These are phyloP conservation scores for Spathaspora boniae DNA, from an alignment of 805 yeast species.

Conservation along the genomic window DNA sequence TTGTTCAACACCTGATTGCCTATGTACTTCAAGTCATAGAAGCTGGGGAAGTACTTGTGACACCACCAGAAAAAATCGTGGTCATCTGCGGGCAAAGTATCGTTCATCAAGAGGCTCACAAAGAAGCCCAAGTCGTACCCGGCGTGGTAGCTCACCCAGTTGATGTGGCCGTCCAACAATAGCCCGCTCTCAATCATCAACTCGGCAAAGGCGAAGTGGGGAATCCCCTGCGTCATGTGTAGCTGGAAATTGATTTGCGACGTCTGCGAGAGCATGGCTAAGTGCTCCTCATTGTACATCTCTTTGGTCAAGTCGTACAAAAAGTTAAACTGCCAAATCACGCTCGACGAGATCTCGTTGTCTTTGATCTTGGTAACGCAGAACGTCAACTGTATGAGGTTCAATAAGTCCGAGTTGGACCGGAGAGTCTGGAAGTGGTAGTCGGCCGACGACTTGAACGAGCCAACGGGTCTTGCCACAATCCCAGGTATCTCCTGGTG, in stretches of 20 bases:
- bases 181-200: conserved; percentile 82
- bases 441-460: conserved; percentile 83
- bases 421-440: conserved; percentile 95
- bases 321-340: conserved; percentile 98
- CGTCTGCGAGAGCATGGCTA: conserved; percentile 73
- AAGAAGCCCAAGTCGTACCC: conserved; percentile 95
- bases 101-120: conserved; percentile 69
- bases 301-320: conserved; percentile 70
- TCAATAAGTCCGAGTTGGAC: conserved; percentile 82
- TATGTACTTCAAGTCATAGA: conserved; percentile 72
- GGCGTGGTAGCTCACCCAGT: conserved; percentile 89
- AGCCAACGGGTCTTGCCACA: conserved; percentile 92
- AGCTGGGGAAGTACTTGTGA: conserved; percentile 69
- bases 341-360: conserved; percentile 56
- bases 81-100: conserved; percentile 75
- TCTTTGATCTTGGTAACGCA: conserved; percentile 37
- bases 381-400: conserved; percentile 69
- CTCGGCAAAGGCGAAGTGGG: conserved; percentile 77
- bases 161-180: conserved; percentile 55
- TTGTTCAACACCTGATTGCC: conserved; percentile 36
- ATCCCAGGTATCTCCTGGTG: conserved; percentile 96
- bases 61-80: conserved; percentile 74
- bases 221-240: conserved; percentile 75
- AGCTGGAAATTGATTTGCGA: conserved; percentile 75
- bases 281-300: conserved; percentile 85